Conservation (phyloP, 1,139 yeast genomes). For the Geotrichum aggregatum region DNA sequence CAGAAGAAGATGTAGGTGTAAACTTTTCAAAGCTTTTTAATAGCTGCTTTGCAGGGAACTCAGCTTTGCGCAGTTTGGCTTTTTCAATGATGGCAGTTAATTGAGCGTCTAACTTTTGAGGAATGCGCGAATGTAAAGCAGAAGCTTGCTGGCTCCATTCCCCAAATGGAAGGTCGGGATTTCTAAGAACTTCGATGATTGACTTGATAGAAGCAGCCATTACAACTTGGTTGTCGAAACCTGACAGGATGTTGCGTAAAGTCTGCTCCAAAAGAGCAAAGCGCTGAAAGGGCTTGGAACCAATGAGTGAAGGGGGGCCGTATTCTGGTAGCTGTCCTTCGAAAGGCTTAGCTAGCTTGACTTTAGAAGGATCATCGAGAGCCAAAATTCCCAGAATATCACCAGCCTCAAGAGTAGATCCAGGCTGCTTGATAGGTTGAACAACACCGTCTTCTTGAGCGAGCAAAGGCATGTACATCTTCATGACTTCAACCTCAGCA, state of each 20-base stretch:
- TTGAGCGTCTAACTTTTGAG: slow-evolving; percentile 66
- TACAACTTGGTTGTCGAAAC: slow-evolving; percentile 92
- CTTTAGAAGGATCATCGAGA: slow-evolving; percentile 93
- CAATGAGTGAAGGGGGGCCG: slow-evolving; percentile 78
- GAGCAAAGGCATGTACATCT: slow-evolving; percentile 62
- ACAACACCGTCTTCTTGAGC: slow-evolving; percentile 88
- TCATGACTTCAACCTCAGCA: slow-evolving; percentile 99
- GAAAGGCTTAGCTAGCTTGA: slow-evolving; percentile 91
- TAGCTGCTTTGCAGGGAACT: slow-evolving; percentile 89
- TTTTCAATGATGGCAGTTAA: slow-evolving; percentile 59
- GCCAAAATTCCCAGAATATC: slow-evolving; percentile 92
- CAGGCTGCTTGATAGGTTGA: slow-evolving; percentile 96
- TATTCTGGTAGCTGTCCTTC: slow-evolving; percentile 90
- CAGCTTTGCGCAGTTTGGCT: slow-evolving; percentile 60
- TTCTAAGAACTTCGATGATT: slow-evolving; percentile 66
- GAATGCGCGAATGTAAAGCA: slow-evolving; percentile 88
- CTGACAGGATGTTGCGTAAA: slow-evolving; percentile 73
- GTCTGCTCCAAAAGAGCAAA: slow-evolving; percentile 57
- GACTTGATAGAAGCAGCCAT: slow-evolving; percentile 76
- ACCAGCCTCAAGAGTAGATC: slow-evolving; percentile 92
- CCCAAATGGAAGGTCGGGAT: slow-evolving; percentile 81
- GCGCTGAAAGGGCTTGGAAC: slow-evolving; percentile 77
- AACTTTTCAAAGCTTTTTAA: slow-evolving; percentile 57
- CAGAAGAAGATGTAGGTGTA: slow-evolving; percentile 48
- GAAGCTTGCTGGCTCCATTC: slow-evolving; percentile 86